Percentiles rank a stretch among this genome's conserved stretches.
phyloP scores from a whole-genome alignment of 2,329 filamentous ascomycete genomes.

The Rhexocercosporidium sp. region DNA sequence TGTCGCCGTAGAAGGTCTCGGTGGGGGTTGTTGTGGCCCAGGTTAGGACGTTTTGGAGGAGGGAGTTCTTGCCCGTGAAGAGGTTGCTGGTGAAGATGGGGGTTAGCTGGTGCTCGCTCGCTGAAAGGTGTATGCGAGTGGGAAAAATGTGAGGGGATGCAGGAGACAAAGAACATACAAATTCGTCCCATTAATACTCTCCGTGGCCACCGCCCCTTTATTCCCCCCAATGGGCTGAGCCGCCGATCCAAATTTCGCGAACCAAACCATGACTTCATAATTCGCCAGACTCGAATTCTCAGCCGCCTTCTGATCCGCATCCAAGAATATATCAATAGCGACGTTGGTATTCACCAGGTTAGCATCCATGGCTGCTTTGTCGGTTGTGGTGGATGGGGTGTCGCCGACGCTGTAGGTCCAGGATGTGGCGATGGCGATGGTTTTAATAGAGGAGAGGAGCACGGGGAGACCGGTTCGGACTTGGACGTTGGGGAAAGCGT shows the following conservation, averaged over 20 bases:
- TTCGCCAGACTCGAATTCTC: constrained; percentile 45
- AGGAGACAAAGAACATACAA: constrained; percentile 18
- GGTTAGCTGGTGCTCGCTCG: neutral
- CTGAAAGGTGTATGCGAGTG: neutral
- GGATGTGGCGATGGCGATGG: constrained; percentile 2
- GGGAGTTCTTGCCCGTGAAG: constrained; percentile 20
- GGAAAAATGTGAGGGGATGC: neutral
- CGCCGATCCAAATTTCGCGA: constrained; percentile 52
- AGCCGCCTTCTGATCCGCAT: constrained; percentile 49
- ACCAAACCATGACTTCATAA: constrained; percentile 64
- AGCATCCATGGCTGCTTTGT: constrained; percentile 41
- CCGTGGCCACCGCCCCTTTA: neutral
- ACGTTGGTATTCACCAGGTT: constrained; percentile 58
- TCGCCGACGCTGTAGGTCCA: constrained; percentile 53
- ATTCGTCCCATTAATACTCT: constrained; percentile 6
- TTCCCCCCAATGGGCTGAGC: constrained; percentile 51
- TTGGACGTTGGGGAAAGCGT: constrained; percentile 22
- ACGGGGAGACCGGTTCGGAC: neutral
- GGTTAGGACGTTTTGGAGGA: constrained; percentile 19
- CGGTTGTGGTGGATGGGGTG: constrained; percentile 46
- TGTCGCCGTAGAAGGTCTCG: constrained; percentile 21
- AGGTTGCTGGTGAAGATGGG: constrained; percentile 11
- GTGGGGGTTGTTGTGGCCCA: constrained; percentile 17
- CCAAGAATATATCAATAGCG: constrained; percentile 64
- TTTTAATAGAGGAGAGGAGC: neutral